These are phyloP conservation scores for Arachis monticola DNA, from an alignment of 331 rosid species.

Conservation along the genomic window DNA sequence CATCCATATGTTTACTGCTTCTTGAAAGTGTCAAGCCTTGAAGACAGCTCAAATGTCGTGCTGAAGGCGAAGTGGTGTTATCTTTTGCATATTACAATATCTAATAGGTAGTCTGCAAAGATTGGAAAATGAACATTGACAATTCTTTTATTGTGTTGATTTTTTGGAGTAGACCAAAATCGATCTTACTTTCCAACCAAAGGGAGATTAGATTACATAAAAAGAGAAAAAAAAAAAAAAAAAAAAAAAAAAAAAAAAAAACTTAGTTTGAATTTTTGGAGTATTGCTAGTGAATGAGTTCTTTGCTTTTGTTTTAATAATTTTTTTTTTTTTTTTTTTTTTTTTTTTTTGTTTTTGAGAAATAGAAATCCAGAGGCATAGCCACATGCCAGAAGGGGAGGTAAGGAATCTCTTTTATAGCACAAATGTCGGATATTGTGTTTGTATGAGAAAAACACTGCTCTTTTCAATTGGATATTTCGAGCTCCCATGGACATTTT, in stretches of 20 bases:
- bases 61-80: slow-evolving; percentile 1
- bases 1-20: slow-evolving; percentile 23
- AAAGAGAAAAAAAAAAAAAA: no score
- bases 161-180: not conserved
- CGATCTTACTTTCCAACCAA: slow-evolving; percentile 11
- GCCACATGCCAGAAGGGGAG: slow-evolving; percentile 97
- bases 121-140: slow-evolving; percentile 8
- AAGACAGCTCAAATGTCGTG: slow-evolving; percentile 10
- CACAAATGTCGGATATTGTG: slow-evolving; percentile 40
- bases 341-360: no score
- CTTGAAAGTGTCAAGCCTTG: slow-evolving; percentile 19
- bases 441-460: slow-evolving; percentile 34
- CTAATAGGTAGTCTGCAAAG: slow-evolving; percentile 24
- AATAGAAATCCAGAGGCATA: slow-evolving; percentile 92
- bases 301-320: slow-evolving; percentile 31
- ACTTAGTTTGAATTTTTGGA: not conserved
- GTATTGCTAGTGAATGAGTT: slow-evolving; percentile 6
- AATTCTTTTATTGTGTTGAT: slow-evolving; percentile 22
- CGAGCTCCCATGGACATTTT: slow-evolving; percentile 99
- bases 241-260: no score
- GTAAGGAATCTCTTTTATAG: slow-evolving; percentile 54
- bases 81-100: not conserved
- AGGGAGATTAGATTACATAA: slow-evolving; percentile 7
- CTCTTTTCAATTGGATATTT: slow-evolving; percentile 56
- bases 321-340: no score